Evolutionary conservation across 2,329 filamentous ascomycete genomes (phyloP), one percentile per base, ranked within the genome.

Genomic region (Colletotrichum tropicicola): DNA sequence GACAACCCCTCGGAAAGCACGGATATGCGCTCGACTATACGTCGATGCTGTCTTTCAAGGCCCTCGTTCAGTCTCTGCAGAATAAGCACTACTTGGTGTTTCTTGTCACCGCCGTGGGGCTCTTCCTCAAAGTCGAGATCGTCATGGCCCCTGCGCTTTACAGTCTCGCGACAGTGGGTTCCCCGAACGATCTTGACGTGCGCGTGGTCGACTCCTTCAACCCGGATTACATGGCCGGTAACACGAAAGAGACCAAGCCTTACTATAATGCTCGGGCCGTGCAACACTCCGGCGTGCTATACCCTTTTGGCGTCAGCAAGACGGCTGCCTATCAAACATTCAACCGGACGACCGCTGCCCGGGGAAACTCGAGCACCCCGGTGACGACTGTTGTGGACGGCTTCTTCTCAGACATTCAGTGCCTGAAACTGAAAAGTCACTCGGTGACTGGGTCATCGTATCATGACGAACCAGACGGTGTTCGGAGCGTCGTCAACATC

Each of bases 61-160:
- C 27, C 23, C 23, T 49, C 5, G 10, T 48, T 32, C 25, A 32
- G n/a, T 58, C 55, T 8, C 35, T 58, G 7, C 43, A 45, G 23
- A n/a, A 41, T 5, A 58, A 23, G 13, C 55, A 49, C 25, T 58
- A 58, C 13, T 15, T 58, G 23, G 32, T 58, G 10, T 49, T 48
- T 12, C 25, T 48, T 10, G 44, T 39, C n/a, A 15, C 21, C 44
- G 13, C 17, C 2, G 21, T 48, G 7, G 27, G 43, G 4, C n/a
- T 48, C 12, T 3, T 49, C 5, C 32, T 58, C 10, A 58, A 58
- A 30, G 30, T 23, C 4, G 44, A 58, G 5, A 30, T 49, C 23
- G 15, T 63, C 23, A 43, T 63, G 23, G 59, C 54, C 2, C 39
- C 59, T n/a, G 47, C 45, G 10, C 23, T 63, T 5, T 63, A 53